A percentile compares a stretch with the other conserved stretches of the same genome.
Evolutionary conservation across 2,329 filamentous ascomycete species (phyloP).

Genomic region (Exserohilum turcica): DNA sequence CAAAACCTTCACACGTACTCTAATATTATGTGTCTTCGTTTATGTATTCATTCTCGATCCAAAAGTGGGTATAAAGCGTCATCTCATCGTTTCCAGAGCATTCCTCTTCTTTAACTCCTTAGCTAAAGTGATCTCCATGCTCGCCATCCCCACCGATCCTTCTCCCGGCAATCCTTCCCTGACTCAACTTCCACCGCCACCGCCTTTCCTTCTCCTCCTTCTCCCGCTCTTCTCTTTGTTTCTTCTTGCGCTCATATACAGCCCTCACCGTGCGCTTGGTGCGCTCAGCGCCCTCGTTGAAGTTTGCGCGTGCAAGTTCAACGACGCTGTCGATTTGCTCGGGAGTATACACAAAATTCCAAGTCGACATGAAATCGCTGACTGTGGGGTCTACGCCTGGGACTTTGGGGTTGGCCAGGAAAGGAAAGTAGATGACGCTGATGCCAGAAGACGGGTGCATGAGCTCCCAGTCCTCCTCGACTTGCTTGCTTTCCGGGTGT

Average conservation of each 20-base stretch:
- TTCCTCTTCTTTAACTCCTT: neutral
- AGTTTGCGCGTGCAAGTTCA: slow-evolving; percentile 82
- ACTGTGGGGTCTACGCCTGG: slow-evolving; percentile 80
- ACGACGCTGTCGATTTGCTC: slow-evolving; percentile 88
- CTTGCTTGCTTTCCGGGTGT: slow-evolving; percentile 58
- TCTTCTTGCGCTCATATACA: slow-evolving; percentile 91
- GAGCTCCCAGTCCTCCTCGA: slow-evolving; percentile 68
- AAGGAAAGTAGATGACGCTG: slow-evolving; percentile 86
- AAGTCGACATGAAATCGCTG: slow-evolving; percentile 88
- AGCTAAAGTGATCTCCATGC: slow-evolving; percentile 67
- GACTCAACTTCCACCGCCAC: slow-evolving; percentile 50
- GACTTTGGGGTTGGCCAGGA: slow-evolving; percentile 80
- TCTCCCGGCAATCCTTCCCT: slow-evolving; percentile 58
- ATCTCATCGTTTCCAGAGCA: neutral
- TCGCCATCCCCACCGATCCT: slow-evolving; percentile 62
- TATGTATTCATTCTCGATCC: slow-evolving; percentile 4
- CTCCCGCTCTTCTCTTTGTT: slow-evolving; percentile 62
- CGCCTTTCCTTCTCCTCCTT: slow-evolving; percentile 46
- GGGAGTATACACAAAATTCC: slow-evolving; percentile 96
- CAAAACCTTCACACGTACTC: neutral
- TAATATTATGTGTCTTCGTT: neutral
- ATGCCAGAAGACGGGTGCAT: slow-evolving; percentile 82
- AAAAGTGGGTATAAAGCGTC: slow-evolving; percentile 9
- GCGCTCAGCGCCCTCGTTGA: slow-evolving; percentile 77
- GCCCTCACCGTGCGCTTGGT: slow-evolving; percentile 79